Evolutionary conservation across 768 basidiomycete species (phyloP).

Genomic region (Boletus insuetus): DNA sequence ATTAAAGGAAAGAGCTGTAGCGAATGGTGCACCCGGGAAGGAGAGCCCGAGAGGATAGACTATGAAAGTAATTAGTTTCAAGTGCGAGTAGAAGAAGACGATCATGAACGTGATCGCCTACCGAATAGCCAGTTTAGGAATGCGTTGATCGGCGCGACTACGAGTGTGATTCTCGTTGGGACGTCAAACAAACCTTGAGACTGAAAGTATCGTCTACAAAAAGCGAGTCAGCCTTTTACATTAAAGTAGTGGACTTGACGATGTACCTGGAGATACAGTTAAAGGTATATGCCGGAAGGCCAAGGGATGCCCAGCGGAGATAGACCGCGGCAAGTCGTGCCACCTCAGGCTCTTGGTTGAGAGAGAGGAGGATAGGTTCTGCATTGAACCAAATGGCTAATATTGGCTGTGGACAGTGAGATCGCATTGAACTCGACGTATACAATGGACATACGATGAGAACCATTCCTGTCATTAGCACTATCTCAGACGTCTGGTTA

Average conservation of each 20-base stretch:
- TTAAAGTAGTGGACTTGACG: neutral
- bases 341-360: conserved; percentile 82
- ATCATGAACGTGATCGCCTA: conserved; percentile 27
- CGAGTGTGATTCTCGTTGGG: conserved; percentile 78
- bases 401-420: conserved; percentile 41
- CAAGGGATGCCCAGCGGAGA: conserved; percentile 70
- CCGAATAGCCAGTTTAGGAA: conserved; percentile 84
- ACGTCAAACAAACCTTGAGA: conserved; percentile 84
- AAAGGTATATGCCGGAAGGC: conserved; percentile 72
- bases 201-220: conserved; percentile 54
- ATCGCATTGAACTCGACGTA: neutral
- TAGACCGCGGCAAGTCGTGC: conserved; percentile 75
- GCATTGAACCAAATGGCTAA: conserved; percentile 77
- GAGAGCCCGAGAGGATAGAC: conserved; percentile 67
- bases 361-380: conserved; percentile 69
- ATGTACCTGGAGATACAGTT: conserved; percentile 51
- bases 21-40: conserved; percentile 89
- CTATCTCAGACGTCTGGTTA: conserved; percentile 34
- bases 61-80: neutral
- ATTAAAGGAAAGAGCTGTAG: conserved; percentile 87
- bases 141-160: conserved; percentile 85
- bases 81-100: conserved; percentile 1
- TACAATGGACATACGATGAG: conserved; percentile 51
- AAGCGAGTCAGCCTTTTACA: neutral
- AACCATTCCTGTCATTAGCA: conserved; percentile 54